Evolutionary conservation across 345 rosid genomes (phyloP), one percentile per base, ranked within the genome.

Genomic region (Hypericum perforatum): DNA sequence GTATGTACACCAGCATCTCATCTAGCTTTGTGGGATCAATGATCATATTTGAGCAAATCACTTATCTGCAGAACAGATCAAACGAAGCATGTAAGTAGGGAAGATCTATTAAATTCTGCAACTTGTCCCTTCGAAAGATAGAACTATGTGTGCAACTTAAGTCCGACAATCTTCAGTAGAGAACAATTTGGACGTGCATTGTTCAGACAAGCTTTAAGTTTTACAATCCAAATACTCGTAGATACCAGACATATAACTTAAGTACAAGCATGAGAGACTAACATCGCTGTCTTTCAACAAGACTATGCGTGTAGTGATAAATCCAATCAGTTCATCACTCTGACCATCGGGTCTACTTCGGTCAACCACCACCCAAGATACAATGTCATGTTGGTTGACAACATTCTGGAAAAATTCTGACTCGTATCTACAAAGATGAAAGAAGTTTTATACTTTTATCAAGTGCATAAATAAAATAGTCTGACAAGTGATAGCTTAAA

Each of bases 331-430:
- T n/a, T 85, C 95, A 48, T 91, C 89, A 53, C 70, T 67, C 13
- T 61, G 63, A 65, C 77, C 91, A 68, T 85, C 68, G 43, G 84
- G 81, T 22, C 83, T 81, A 67, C 77, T 77, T 46, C 85, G 74
- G 63, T 91, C 96, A 66, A 85, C 80, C 55, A 95, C 98, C 69
- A 82, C 98, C 96, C 96, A 91, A 8, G 98, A 78, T 63, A 91
- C 73, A 50, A 86, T 82, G 62, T 83, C 87, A 45, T 69, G 77
- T 55, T 78, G 82, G 72, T 72, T n/a, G n/a, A n/a, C n/a, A n/a
- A n/a, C n/a, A n/a, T n/a, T n/a, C n/a, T n/a, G n/a, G n/a, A n/a
- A n/a, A 72, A 85, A 87, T 70, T 87, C 96, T 53, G 88, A 65
- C 76, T 91, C 98, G 14, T 87, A 91, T 80, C 98, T 91, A 81